Evolutionary conservation across 129 eudicot genomes (phyloP).

Genomic region (Cynara cardunculus): DNA sequence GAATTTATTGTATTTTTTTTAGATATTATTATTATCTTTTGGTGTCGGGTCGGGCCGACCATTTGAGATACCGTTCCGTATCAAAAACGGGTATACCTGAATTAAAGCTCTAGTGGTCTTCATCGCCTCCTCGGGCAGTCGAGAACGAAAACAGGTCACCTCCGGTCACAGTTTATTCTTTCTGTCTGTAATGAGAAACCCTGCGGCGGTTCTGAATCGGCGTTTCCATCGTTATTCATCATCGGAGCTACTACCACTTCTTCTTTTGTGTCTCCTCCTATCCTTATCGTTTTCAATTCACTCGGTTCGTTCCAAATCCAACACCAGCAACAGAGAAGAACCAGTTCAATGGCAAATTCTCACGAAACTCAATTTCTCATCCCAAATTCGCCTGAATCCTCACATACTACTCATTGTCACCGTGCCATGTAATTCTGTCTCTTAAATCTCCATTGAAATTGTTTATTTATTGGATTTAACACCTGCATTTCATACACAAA

Average conservation of each 20-base stretch:
- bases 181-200: conserved; percentile 25
- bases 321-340: conserved; percentile 3
- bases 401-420: conserved; percentile 66
- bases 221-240: conserved; percentile 19
- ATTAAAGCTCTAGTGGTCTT: too few relatives aligned
- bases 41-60: too few relatives aligned
- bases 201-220: conserved; percentile 18
- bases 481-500: neutral
- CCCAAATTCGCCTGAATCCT: conserved; percentile 73
- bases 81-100: too few relatives aligned
- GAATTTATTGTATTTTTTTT: too few relatives aligned
- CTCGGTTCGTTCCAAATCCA: conserved; percentile 26
- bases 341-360: conserved; percentile 63
- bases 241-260: conserved; percentile 10
- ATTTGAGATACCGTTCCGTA: too few relatives aligned
- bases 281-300: conserved; percentile 20
- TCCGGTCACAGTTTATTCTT: conserved; percentile 12
- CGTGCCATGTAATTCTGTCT: conserved; percentile 63
- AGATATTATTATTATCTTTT: too few relatives aligned
- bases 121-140: too few relatives aligned
- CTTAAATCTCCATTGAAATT: neutral
- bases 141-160: conserved; percentile 8
- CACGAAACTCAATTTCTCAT: conserved; percentile 65
- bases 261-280: conserved; percentile 8
- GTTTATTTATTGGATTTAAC: neutral